Evolutionary conservation across 345 rosid genomes (phyloP).

Genomic region (Ailanthus altissimus): DNA sequence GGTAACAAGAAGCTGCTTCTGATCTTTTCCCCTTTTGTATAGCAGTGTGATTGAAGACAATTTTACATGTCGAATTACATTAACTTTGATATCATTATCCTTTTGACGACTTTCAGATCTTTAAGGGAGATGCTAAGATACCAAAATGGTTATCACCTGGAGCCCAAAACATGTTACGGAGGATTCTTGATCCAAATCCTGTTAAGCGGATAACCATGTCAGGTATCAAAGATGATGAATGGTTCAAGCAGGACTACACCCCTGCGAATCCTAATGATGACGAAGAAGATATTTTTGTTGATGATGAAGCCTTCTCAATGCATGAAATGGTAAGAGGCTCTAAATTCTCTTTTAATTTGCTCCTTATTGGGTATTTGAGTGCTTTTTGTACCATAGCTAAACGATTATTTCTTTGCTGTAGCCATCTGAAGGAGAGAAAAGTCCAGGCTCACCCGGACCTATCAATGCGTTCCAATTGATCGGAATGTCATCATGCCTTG

Average conservation of each 20-base stretch:
- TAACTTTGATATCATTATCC: neutral
- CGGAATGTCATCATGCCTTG: conserved; percentile 96
- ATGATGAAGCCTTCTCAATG: conserved; percentile 54
- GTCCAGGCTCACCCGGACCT: conserved; percentile 53
- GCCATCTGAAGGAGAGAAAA: conserved; percentile 53
- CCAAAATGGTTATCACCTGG: conserved; percentile 83
- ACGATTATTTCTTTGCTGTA: conserved; percentile 25
- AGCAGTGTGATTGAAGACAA: neutral
- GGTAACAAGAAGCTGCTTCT: conserved; percentile 41
- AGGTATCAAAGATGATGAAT: conserved; percentile 67
- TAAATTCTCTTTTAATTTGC: neutral
- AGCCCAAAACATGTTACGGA: conserved; percentile 69
- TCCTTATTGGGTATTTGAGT: neutral
- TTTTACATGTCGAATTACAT: neutral
- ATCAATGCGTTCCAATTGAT: conserved; percentile 93
- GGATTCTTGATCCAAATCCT: conserved; percentile 88
- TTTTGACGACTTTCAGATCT: conserved; percentile 49
- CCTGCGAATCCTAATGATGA: conserved; percentile 70
- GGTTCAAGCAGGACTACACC: conserved; percentile 70
- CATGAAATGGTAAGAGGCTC: conserved; percentile 52
- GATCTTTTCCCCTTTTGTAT: neutral
- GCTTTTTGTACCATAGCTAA: neutral
- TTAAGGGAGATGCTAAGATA: conserved; percentile 79
- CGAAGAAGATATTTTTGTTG: conserved; percentile 58
- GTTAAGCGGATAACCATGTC: conserved; percentile 58